These are phyloP conservation scores for Melampsora americana DNA, from an alignment of 1,284 basidiomycete species.

Conservation along the genomic window DNA sequence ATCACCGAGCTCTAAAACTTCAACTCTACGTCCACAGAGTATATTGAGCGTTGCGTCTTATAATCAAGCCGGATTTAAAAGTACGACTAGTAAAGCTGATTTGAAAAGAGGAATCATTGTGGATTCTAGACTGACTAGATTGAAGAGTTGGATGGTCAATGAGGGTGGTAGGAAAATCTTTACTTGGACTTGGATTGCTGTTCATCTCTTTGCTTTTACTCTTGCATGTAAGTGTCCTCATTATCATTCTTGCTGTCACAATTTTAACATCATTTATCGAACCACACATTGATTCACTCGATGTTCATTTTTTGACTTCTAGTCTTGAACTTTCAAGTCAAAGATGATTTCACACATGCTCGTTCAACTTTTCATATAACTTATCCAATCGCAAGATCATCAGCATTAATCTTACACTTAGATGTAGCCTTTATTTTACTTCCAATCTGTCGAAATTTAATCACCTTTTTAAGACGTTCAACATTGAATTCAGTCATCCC, in stretches of 20 bases:
- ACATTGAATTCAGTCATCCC: constrained; percentile 78
- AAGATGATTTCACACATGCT: constrained; percentile 49
- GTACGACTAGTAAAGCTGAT: constrained; percentile 27
- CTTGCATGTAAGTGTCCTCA: neutral
- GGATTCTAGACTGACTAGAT: constrained; percentile 47
- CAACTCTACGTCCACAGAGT: too few relatives aligned
- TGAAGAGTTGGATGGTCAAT: constrained; percentile 81
- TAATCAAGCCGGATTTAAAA: constrained; percentile 51
- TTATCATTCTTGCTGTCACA: constrained; percentile 31
- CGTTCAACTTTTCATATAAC: constrained; percentile 44
- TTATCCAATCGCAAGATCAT: constrained; percentile 69
- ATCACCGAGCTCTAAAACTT: too few relatives aligned
- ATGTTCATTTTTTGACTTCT: neutral
- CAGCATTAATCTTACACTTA: constrained; percentile 79
- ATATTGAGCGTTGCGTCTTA: constrained; percentile 45
- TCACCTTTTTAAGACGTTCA: constrained; percentile 75
- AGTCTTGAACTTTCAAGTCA: neutral
- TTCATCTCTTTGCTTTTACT: constrained; percentile 13
- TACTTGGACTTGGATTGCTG: constrained; percentile 16
- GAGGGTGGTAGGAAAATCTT: constrained; percentile 59
- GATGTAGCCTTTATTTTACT: constrained; percentile 85
- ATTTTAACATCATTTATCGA: constrained; percentile 59
- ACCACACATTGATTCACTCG: neutral
- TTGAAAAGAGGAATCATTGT: constrained; percentile 25
- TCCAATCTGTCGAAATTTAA: constrained; percentile 84